Base-by-base conservation (phyloP, 202 grass and related monocot genomes). In the Alloteropsis angusta region DNA sequence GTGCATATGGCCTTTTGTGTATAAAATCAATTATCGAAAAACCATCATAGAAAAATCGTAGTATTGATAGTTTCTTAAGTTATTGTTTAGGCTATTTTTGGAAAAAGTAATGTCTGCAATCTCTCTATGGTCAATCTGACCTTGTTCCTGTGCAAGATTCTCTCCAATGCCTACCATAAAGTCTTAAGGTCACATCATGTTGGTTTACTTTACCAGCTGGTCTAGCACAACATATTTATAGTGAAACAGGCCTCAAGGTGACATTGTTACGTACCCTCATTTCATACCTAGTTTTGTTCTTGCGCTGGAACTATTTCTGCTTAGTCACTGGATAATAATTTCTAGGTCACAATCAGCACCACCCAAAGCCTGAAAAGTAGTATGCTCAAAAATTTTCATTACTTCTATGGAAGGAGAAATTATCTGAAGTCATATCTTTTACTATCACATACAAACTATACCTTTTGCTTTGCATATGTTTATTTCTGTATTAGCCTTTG, bases 331-430 rank as follows among this genome's bases (percentile, higher is more conserved):
- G 28, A 47, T 48, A 77, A 59, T 54, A 21, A 56, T 48, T 82
- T 58, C 59, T 66, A 74, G 13, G 43, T 23, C 28, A n/a, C 67
- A 74, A 15, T 60, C 14, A 74, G 59, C 7, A 16, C 13, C 34
- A 32, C 19, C 7, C 13, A 21, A 73, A 26, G 78, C 14, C 23
- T 28, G 22, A 60, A 34, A 38, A 77, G 47, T 23, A 58, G n/a
- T 19, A 15, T 67, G 66, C 2, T 78, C 9, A 75, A 72, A n/a
- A 4, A 32, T 7, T 38, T 77, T 77, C 28, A 34, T 58, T 9
- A 34, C n/a, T 76, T 78, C 5, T 69, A 79, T 2, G 76, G 64
- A 81, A 54, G n/a, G 28, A 68, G 58, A 46, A 65, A 56, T 82
- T 14, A 17, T 56, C 61, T 32, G 1, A 36, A 54, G 55, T 17